phyloP scores from a whole-genome alignment of 1,284 basidiomycete species.

The Rhodotorula sp. region DNA sequence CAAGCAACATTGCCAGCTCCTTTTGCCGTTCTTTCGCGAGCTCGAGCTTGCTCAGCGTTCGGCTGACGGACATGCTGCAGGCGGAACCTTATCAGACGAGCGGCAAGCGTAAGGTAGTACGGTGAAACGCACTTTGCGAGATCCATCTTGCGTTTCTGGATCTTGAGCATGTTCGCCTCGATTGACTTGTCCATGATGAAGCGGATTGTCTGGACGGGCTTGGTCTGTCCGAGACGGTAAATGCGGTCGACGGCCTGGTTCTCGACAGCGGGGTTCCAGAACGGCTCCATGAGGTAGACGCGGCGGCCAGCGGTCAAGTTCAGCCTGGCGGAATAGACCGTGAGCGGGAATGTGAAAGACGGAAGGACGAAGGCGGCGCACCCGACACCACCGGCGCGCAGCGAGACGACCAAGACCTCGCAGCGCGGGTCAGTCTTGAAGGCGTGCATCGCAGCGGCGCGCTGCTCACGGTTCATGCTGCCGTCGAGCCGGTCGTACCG shows the following conservation, averaged over 20 bases:
- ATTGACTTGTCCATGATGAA: constrained; percentile 92
- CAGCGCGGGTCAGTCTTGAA: constrained; percentile 75
- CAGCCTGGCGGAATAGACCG: constrained; percentile 18
- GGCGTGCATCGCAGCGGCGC: constrained; percentile 68
- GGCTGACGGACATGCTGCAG: constrained; percentile 43
- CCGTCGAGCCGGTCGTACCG: constrained; percentile 87
- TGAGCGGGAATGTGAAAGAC: not conserved
- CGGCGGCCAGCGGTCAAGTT: constrained; percentile 46
- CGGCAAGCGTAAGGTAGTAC: constrained; percentile 42
- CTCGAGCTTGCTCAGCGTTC: constrained; percentile 45
- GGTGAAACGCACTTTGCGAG: constrained; percentile 66
- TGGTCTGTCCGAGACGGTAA: constrained; percentile 88
- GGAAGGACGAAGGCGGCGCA: constrained; percentile 6
- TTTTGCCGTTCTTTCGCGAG: constrained; percentile 42
- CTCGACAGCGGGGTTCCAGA: constrained; percentile 61
- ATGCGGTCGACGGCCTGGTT: constrained; percentile 70
- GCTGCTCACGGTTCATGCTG: constrained; percentile 81
- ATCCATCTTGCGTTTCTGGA: constrained; percentile 91
- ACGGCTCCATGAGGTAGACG: constrained; percentile 63
- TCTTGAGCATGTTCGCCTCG: constrained; percentile 64
- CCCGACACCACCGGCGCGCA: constrained; percentile 93
- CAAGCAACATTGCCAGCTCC: constrained; percentile 43
- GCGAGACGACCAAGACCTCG: constrained; percentile 82
- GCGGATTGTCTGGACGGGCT: constrained; percentile 83
- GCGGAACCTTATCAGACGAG: not conserved